Percentiles rank a stretch among this genome's conserved stretches.
Evolutionary conservation across 768 basidiomycete genomes (phyloP).

Genomic region (Trametes cinnabarina): DNA sequence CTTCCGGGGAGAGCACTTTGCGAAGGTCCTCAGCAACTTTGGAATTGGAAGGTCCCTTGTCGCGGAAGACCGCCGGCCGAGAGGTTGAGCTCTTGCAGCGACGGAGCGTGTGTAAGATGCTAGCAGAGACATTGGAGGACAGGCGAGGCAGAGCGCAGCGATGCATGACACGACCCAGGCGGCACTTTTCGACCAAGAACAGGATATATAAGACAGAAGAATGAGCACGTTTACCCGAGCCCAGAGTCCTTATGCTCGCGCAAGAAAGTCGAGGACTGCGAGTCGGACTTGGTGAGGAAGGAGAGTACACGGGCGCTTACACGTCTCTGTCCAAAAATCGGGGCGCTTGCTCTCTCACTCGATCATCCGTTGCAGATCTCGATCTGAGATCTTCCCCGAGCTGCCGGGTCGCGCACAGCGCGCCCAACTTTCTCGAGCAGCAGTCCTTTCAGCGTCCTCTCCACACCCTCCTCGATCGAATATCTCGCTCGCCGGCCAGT

Average conservation of each 20-base stretch:
- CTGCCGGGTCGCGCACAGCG: background rate
- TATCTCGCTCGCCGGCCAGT: too few relatives aligned
- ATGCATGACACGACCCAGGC: background rate
- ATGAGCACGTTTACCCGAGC: too few relatives aligned
- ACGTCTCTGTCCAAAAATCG: background rate
- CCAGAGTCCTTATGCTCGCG: background rate
- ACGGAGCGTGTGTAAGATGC: background rate
- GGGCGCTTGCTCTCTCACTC: background rate
- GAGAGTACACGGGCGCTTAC: background rate
- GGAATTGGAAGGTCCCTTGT: too few relatives aligned
- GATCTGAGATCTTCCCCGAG: background rate
- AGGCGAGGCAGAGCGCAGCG: background rate
- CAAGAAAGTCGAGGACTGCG: background rate
- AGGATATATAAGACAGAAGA: too few relatives aligned
- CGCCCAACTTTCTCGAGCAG: background rate
- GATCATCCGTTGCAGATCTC: background rate
- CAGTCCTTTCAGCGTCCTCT: background rate
- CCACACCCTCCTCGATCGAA: background rate
- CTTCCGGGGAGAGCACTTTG: conserved; percentile 7
- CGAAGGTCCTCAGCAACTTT: conserved; percentile 3
- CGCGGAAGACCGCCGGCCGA: too few relatives aligned
- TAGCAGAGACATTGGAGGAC: background rate
- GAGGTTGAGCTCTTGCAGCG: background rate
- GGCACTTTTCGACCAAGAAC: too few relatives aligned
- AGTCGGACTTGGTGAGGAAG: background rate